These are phyloP conservation scores for Candida pseudoglaebosa DNA, from an alignment of 805 yeast species.

Conservation along the genomic window DNA sequence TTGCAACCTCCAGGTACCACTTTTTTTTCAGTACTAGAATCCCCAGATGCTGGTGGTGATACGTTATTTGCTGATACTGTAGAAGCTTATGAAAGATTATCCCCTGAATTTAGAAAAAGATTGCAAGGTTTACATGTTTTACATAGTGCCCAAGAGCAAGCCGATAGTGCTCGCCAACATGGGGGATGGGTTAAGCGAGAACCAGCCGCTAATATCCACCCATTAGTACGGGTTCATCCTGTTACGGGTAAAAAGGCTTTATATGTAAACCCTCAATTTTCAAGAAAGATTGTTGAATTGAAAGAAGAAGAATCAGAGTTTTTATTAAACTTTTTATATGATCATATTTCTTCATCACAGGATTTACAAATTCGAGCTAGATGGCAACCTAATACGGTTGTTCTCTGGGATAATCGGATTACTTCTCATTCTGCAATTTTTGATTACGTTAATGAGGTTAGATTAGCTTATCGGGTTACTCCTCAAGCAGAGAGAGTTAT, in stretches of 20 bases:
- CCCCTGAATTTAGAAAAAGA: constrained; percentile 33
- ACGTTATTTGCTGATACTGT: constrained; percentile 37
- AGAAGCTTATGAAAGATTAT: constrained; percentile 37
- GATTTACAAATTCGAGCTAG: constrained; percentile 37
- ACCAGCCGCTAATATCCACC: constrained; percentile 35
- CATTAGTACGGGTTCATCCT: constrained; percentile 37
- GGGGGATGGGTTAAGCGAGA: constrained; percentile 32
- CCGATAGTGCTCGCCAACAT: constrained; percentile 18
- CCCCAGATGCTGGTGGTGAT: constrained; percentile 39
- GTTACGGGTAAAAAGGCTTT: constrained; percentile 34
- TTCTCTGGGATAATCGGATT: constrained; percentile 39
- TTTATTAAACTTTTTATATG: constrained; percentile 30
- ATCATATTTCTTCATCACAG: constrained; percentile 30
- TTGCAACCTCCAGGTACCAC: constrained; percentile 40
- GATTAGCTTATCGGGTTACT: constrained; percentile 35
- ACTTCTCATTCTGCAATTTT: constrained; percentile 32
- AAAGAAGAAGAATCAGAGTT: constrained; percentile 35
- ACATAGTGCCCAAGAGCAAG: constrained; percentile 37
- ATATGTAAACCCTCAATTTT: constrained; percentile 32
- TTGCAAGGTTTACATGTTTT: constrained; percentile 33
- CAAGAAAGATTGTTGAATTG: constrained; percentile 34
- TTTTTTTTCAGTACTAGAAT: constrained; percentile 33
- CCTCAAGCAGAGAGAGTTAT: constrained; percentile 40
- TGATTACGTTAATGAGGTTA: constrained; percentile 31
- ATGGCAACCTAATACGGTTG: constrained; percentile 35